phyloP scores from a whole-genome alignment of 1,284 basidiomycete species.

The Leccinum subrobustum region DNA sequence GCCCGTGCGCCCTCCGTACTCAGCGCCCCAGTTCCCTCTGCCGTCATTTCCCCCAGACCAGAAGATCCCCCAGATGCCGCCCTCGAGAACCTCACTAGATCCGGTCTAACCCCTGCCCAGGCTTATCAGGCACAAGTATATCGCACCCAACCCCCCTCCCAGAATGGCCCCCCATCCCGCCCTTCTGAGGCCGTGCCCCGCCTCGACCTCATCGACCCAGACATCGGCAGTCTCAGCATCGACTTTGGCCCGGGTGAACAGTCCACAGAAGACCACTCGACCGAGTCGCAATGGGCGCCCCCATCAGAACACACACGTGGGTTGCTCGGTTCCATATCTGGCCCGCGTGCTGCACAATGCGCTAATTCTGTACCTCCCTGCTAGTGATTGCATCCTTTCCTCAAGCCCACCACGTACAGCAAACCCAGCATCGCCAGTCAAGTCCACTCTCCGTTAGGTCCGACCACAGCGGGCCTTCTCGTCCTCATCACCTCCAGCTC shows the following conservation, averaged over 20 bases:
- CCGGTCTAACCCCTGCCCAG: conserved; percentile 71
- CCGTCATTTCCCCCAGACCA: conserved; percentile 47
- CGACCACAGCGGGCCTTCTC: conserved; percentile 28
- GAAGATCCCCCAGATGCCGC: conserved; percentile 55
- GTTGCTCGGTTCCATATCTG: conserved; percentile 30
- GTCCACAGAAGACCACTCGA: conserved; percentile 44
- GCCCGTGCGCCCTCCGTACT: conserved; percentile 53
- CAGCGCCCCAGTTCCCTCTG: conserved; percentile 42
- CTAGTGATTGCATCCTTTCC: conserved; percentile 28
- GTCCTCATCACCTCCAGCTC: conserved; percentile 47
- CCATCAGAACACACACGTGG: conserved; percentile 37
- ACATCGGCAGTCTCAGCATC: conserved; percentile 51
- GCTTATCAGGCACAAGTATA: conserved; percentile 77
- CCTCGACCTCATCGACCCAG: conserved; percentile 53
- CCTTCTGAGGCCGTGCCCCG: conserved; percentile 31
- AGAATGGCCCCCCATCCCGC: conserved; percentile 29
- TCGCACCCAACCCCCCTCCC: conserved; percentile 40
- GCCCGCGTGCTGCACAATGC: conserved; percentile 26
- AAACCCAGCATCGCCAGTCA: conserved; percentile 33
- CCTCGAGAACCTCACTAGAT: conserved; percentile 46
- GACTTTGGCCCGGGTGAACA: conserved; percentile 48
- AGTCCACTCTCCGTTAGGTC: conserved; percentile 36
- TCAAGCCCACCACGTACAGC: conserved; percentile 24
- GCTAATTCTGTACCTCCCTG: conserved; percentile 29
- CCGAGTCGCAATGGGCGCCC: conserved; percentile 64